Conservation (phyloP, 345 rosid species). For the Clarkia xantiana region DNA sequence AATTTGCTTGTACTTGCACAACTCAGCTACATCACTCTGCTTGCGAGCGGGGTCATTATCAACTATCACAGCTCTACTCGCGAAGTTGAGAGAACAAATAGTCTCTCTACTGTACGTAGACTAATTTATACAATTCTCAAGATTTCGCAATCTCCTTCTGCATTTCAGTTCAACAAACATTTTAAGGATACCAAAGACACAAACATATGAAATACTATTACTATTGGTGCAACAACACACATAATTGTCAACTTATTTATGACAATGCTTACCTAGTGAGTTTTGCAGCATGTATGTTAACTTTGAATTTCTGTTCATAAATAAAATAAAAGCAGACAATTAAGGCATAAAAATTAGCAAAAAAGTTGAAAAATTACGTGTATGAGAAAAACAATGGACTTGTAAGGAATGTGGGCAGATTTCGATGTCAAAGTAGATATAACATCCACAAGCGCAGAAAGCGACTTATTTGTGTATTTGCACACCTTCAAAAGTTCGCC, state of each 20-base stretch:
- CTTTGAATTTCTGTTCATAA: slow-evolving; percentile 71
- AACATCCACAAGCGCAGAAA: slow-evolving; percentile 94
- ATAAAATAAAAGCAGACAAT: background rate
- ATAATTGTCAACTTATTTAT: background rate
- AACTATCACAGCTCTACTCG: slow-evolving; percentile 74
- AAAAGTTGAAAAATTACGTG: background rate
- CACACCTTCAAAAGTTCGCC: slow-evolving; percentile 95
- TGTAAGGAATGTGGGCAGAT: slow-evolving; percentile 79
- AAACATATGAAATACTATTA: background rate
- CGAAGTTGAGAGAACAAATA: slow-evolving; percentile 78
- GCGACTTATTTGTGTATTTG: slow-evolving; percentile 82
- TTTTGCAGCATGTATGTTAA: slow-evolving; percentile 94
- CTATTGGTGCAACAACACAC: background rate
- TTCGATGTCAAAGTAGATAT: slow-evolving; percentile 86
- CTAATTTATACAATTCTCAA: slow-evolving; percentile 94
- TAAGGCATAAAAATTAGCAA: background rate
- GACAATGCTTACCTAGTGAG: slow-evolving; percentile 56
- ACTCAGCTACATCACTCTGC: slow-evolving; percentile 53
- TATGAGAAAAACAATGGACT: slow-evolving; percentile 32
- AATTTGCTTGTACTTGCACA: slow-evolving; percentile 76
- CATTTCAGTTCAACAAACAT: slow-evolving; percentile 7
- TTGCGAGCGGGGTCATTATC: slow-evolving; percentile 91
- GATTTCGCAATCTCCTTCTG: slow-evolving; percentile 94
- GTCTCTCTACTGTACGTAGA: slow-evolving; percentile 79
- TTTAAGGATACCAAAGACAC: background rate